Evolutionary conservation across 257 asterid genomes (phyloP), one percentile per base, ranked within the genome.

Genomic region (Solanum corneliomulleri): DNA sequence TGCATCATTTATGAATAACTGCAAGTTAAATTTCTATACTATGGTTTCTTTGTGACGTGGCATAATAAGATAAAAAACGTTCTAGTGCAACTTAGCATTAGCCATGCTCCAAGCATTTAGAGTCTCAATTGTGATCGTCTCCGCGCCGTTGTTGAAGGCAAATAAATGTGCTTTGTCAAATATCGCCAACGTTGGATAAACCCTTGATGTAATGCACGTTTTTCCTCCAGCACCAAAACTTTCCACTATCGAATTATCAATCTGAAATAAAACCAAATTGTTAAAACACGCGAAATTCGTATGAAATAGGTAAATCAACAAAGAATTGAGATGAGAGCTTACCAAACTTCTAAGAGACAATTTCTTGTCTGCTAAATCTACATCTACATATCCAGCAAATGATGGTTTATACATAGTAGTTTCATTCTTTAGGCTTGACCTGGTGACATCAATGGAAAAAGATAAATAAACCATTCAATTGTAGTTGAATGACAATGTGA

Each of bases 231-330:
- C 86, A 7, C 88, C 86, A 85, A 88, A 88, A 72, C 88, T 88
- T 69, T 88, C 90, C 15, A 88, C 82, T 33, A 88, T 47, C 0
- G 90, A 85, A 27, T 88, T n/a, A 88, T 88, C 88, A 27, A 88
- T 86, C 88, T 86, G 85, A 74, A 74, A 37, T 21, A 37, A 2
- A 37, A 35, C 0, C 4, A 20, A 72, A 72, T 20, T 72, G 3
- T 37, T 1, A 72, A 8, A 9, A 72, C 47, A 23, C 11, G 2
- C 12, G 1, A 11, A 39, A 41, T 41, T 35, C 11, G 0, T 39
- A 37, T 56, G 64, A 7, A 20, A 56, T 56, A 75, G 7, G 1
- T 72, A 23, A 11, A 21, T 3, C 6, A 75, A 75, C 31, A 5
- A 35, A 75, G 6, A 41, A 41, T 1, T 11, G 82, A 75, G 56